These are phyloP conservation scores for Penicillium coffeae DNA, from an alignment of 495 filamentous ascomycete genomes.

Conservation along the genomic window DNA sequence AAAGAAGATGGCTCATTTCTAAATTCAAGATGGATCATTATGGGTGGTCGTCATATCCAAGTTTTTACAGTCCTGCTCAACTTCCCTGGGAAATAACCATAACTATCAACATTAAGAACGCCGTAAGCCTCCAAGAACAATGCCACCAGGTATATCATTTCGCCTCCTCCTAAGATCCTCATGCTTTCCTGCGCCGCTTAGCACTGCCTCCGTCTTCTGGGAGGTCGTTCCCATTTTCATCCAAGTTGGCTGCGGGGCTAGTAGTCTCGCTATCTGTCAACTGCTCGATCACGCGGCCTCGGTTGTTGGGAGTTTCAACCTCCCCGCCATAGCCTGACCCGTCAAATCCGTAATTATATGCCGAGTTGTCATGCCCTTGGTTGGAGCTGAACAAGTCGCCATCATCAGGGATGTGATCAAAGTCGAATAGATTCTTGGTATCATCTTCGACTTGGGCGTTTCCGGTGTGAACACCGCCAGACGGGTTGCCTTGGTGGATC, in stretches of 20 bases:
- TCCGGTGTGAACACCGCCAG: slow-evolving; percentile 6
- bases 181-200: slow-evolving; percentile 39
- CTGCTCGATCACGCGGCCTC: slow-evolving; percentile 39
- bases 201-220: slow-evolving; percentile 24
- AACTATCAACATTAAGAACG: not conserved
- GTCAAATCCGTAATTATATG: slow-evolving; percentile 32
- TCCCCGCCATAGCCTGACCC: slow-evolving; percentile 25
- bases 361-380: slow-evolving; percentile 19
- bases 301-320: slow-evolving; percentile 12
- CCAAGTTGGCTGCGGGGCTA: slow-evolving; percentile 32
- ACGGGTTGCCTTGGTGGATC: slow-evolving; percentile 7
- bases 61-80: not conserved
- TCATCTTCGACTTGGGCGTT: slow-evolving; percentile 22
- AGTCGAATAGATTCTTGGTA: slow-evolving; percentile 39
- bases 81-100: not conserved
- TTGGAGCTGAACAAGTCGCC: slow-evolving; percentile 34
- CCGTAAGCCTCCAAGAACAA: not conserved
- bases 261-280: slow-evolving; percentile 47
- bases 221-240: slow-evolving; percentile 19
- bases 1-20: not conserved
- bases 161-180: slow-evolving; percentile 4
- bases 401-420: slow-evolving; percentile 38
- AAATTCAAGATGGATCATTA: not conserved
- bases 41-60: not conserved
- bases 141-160: not conserved